These are phyloP conservation scores for Acer saccharum DNA, from an alignment of 345 rosid species.

Conservation along the genomic window DNA sequence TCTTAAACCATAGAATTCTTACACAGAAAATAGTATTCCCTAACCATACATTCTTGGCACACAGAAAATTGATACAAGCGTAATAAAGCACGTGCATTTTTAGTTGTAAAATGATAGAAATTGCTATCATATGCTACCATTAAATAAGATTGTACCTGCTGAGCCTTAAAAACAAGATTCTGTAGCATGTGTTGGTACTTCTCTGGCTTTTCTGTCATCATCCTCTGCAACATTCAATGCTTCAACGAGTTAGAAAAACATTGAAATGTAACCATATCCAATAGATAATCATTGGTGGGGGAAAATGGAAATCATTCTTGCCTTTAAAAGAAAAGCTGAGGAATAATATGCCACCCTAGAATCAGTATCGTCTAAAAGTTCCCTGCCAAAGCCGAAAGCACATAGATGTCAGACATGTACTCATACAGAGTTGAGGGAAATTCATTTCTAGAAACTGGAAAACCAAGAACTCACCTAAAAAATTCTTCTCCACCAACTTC, in stretches of 20 bases:
- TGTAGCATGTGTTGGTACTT: constrained; percentile 95
- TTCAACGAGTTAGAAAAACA: constrained; percentile 27
- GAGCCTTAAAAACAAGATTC: constrained; percentile 92
- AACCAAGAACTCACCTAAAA: constrained; percentile 63
- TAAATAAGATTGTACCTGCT: constrained; percentile 59
- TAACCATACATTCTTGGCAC: neutral
- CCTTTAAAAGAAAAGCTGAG: constrained; percentile 96
- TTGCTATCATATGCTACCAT: neutral
- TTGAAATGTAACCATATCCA: constrained; percentile 1
- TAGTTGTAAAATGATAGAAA: neutral
- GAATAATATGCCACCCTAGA: constrained; percentile 97
- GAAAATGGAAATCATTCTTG: constrained; percentile 35
- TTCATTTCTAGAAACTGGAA: constrained; percentile 11
- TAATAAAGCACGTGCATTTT: neutral
- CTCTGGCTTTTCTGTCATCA: constrained; percentile 98
- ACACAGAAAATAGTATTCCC: neutral
- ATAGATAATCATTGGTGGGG: neutral
- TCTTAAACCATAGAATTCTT: neutral
- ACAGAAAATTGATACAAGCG: neutral
- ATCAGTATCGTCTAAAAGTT: constrained; percentile 92
- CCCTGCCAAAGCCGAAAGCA: constrained; percentile 54
- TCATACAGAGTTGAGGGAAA: constrained; percentile 13
- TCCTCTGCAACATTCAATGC: constrained; percentile 58
- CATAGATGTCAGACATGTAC: constrained; percentile 15
- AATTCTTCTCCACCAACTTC: constrained; percentile 95